These are phyloP conservation scores for Quercus phellos DNA, from an alignment of 331 rosid genomes.

Conservation along the genomic window DNA sequence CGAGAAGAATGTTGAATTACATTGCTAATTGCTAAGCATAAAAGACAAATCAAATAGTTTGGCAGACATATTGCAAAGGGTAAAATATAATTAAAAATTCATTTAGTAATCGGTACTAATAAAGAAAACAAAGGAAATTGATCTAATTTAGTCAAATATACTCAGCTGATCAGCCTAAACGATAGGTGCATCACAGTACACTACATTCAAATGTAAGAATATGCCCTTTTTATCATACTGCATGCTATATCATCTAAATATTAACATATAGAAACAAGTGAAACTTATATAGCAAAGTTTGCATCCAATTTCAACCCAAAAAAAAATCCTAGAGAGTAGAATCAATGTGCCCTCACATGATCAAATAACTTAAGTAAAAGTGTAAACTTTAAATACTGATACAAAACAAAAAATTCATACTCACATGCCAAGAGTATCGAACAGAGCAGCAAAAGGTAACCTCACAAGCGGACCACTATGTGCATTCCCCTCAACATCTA, in stretches of 20 bases:
- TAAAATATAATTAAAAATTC: background rate
- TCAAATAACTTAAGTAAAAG: background rate
- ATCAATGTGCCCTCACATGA: background rate
- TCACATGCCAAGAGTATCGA: conserved; percentile 89
- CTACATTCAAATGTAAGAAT: background rate
- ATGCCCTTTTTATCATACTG: background rate
- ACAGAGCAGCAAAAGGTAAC: conserved; percentile 87
- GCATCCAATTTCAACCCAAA: background rate
- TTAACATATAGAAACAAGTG: background rate
- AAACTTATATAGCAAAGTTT: background rate
- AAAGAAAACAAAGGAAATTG: background rate
- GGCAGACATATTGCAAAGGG: background rate
- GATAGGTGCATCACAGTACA: background rate
- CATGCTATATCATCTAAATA: background rate
- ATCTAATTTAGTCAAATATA: background rate
- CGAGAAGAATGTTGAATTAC: background rate
- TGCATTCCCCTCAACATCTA: conserved; percentile 70
- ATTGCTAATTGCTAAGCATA: background rate
- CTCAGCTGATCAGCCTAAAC: background rate
- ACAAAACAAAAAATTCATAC: conserved; percentile 28
- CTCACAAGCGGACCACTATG: conserved; percentile 64
- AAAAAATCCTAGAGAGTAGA: background rate
- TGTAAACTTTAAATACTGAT: conserved; percentile 8
- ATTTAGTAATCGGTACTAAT: background rate
- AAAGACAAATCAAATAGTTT: background rate